Conservation (phyloP, 345 rosid species). For the Chamaenerion angustifolium region DNA sequence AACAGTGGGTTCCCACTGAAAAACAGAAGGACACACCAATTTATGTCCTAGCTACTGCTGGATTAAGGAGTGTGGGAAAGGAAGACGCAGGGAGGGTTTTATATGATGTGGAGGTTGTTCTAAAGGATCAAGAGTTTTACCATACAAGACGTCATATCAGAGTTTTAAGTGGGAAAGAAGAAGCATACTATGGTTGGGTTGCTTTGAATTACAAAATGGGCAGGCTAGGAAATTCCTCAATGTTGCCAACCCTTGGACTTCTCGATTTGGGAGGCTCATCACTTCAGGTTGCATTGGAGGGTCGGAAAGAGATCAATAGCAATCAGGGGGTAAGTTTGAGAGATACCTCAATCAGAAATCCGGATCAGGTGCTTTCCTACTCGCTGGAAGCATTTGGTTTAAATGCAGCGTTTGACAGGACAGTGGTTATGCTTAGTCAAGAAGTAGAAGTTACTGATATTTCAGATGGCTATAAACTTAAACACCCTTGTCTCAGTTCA, state of each 20-base stretch:
- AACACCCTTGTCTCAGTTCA: constrained; percentile 44
- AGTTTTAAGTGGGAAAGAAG: constrained; percentile 47
- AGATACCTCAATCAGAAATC: constrained; percentile 13
- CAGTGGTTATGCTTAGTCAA: constrained; percentile 24
- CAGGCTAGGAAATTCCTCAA: constrained; percentile 21
- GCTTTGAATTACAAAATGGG: constrained; percentile 46
- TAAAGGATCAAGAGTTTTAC: constrained; percentile 25
- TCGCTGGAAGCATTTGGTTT: constrained; percentile 39
- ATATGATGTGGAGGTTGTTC: constrained; percentile 26
- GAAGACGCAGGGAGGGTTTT: constrained; percentile 27
- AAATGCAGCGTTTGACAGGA: constrained; percentile 46
- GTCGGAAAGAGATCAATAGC: constrained; percentile 11
- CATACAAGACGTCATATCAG: constrained; percentile 29
- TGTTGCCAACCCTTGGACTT: constrained; percentile 29
- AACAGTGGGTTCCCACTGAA: constrained; percentile 30
- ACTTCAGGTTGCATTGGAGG: constrained; percentile 42
- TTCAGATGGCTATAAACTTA: constrained; percentile 12
- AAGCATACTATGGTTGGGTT: constrained; percentile 60
- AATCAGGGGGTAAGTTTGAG: constrained; percentile 21
- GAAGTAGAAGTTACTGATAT: constrained; percentile 3
- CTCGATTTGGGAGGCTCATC: constrained; percentile 63
- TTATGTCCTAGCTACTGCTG: constrained; percentile 52
- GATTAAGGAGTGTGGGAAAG: constrained; percentile 27
- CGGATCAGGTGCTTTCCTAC: constrained; percentile 25
- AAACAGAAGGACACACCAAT: constrained; percentile 34